Conservation (phyloP, 306 rosid genomes). For the Abrus precatorius region DNA sequence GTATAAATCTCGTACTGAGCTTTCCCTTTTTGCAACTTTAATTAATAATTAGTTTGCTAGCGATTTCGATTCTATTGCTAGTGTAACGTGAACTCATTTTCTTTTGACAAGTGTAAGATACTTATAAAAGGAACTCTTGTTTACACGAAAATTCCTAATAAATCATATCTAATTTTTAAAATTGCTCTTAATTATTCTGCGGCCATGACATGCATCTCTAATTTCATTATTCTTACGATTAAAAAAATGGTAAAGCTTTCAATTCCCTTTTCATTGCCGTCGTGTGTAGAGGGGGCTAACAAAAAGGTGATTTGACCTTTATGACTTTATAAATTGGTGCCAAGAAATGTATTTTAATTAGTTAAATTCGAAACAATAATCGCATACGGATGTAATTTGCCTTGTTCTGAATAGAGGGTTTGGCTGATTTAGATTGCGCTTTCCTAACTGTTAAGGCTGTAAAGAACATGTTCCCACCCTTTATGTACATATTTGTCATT, state of each 20-base stretch:
- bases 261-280: conserved; percentile 18
- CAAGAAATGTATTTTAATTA: conserved; percentile 7
- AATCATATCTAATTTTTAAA: no score
- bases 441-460: conserved; percentile 44
- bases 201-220: conserved; percentile 16
- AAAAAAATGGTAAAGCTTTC: not conserved
- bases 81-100: no score
- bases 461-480: conserved; percentile 43
- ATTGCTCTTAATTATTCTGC: conserved; percentile 12
- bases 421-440: conserved; percentile 37
- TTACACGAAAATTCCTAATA: no score
- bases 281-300: not conserved
- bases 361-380: not conserved
- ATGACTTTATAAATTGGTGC: conserved; percentile 28
- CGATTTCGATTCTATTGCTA: no score
- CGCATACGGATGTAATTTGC: conserved; percentile 1
- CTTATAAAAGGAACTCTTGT: no score
- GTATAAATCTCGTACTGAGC: conserved; percentile 44
- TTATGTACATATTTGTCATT: conserved; percentile 31
- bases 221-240: conserved; percentile 1
- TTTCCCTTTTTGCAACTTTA: not conserved
- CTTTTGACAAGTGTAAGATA: no score
- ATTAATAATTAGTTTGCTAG: no score
- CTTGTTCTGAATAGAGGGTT: not conserved
- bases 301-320: conserved; percentile 27